Evolutionary conservation across 2,329 filamentous ascomycete genomes (phyloP), one percentile per base, ranked within the genome.

Genomic region (Sporothrix schenckii): DNA sequence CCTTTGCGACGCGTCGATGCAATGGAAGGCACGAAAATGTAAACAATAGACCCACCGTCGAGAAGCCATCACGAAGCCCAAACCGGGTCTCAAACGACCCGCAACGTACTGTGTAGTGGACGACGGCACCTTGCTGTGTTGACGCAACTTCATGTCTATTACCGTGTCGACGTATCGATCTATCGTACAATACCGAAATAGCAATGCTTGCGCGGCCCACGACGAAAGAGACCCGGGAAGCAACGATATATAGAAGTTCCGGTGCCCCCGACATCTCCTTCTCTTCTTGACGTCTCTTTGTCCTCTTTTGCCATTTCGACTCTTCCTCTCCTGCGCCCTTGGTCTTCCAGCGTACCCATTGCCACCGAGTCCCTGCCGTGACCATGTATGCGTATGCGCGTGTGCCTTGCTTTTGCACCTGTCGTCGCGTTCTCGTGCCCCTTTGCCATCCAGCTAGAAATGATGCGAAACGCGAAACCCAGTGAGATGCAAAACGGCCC

Each of bases 401-500:
- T 3, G 21, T 58, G 9, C 21, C 10, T 21, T 27, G 19, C n/a
- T 1, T 27, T n/a, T 27, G 21, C 34, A 34, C 34, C 34, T 34
- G 5, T 34, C 27, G 44, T 50, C 44, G 7, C 21, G 50, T 39
- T 30, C 14, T 34, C 39, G 5, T 30, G 19, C 21, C 52, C 34
- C 13, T 16, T 56, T 39, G 27, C 21, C 10, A n/a, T 56, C 52
- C 21, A 21, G n/a, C 11, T 68, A 56, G 21, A 68, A 68, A 58
- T 68, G 66, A 24, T 47, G n/a, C 24, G 30, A 34, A 49, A 30
- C 54, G n/a, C 21, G 14, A 53, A 44, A 41, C 30, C 54, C 67
- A 21, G 68, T 47, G 68, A 69, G 68, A 69, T 60, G 66, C 66
- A 68, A 50, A 56, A 49, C 19, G 11, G 21, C 13, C 44, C 24